Evolutionary conservation across 225 moss, liverwort and hornwort genomes (phyloP).

Genomic region (Pseudoscleropodium purum): DNA sequence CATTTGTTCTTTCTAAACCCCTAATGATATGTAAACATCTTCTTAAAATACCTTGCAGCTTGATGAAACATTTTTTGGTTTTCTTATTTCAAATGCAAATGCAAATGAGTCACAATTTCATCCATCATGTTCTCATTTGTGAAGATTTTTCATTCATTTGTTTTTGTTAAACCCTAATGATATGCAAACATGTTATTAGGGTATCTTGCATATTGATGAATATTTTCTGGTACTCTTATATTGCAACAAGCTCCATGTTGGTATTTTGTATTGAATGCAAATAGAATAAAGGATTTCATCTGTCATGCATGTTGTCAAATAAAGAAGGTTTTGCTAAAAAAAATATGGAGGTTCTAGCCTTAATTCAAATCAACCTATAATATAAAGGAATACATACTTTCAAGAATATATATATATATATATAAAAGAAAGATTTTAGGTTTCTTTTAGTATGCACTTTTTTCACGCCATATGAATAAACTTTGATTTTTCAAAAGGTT

Average conservation of each 20-base stretch:
- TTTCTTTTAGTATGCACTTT: too few relatives aligned
- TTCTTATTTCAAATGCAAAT: not conserved
- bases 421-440: too few relatives aligned
- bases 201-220: not conserved
- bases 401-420: too few relatives aligned
- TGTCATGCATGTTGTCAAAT: rapidly evolving
- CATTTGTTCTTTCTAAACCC: not conserved
- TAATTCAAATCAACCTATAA: rapidly evolving
- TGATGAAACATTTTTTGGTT: not conserved
- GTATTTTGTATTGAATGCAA: not conserved
- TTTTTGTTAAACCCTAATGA: not conserved
- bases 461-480: too few relatives aligned
- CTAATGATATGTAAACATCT: not conserved
- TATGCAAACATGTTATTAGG: not conserved
- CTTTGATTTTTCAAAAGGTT: too few relatives aligned
- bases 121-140: not conserved
- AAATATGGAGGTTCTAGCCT: not conserved
- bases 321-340: not conserved
- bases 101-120: not conserved
- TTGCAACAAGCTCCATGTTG: not conserved
- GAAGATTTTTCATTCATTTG: not conserved
- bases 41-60: not conserved
- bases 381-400: too few relatives aligned
- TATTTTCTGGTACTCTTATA: not conserved
- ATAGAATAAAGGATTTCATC: not conserved